Base-by-base conservation (phyloP, 1,139 yeast species). In the Diutina scorzettiae region DNA sequence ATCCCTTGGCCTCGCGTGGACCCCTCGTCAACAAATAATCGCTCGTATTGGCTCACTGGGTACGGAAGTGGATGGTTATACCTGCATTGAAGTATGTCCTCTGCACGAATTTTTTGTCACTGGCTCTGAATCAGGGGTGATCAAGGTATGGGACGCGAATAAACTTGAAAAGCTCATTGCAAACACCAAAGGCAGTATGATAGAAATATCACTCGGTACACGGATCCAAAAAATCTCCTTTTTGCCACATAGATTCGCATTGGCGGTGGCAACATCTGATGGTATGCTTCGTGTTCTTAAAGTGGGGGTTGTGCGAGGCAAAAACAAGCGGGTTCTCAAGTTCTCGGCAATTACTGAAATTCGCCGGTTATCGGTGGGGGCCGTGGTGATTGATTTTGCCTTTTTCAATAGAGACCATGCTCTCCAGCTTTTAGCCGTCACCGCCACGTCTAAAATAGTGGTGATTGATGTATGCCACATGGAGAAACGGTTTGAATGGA, bases 121-220 rank as follows among this genome's bases (percentile, higher is more conserved):
- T 1, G 95, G 89, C 3, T 83, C 93, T 4, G 81, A 78, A 39
- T 69, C 72, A 41, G 96, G 97, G 0, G 52, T 62, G 2, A 53
- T 91, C 39, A 80, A 76, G 48, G 59, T 91, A 0, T 91, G 97
- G 97, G 95, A 86, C 52, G 61, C 79, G 1, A 55, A 63, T 12
- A 73, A 78, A 45, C 60, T 89, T 37, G 87, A 80, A 44, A 73
- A 72, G 47, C 81, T 79, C 43, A 77, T 79, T 2, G 69, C 78
- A 3, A 28, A 34, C 6, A 76, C 80, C 37, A 68, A 75, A 44
- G 58, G 53, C 23, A 72, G 95, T 0, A 66, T 74, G 6, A 51
- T 75, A 5, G 60, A 71, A 2, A 53, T 72, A 1, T 69, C 71
- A 36, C 58, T 79, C 42, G 68, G 70, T 0, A 64, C 77, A 0